Evolutionary conservation across 306 rosid genomes (phyloP), one percentile per base, ranked within the genome.

Genomic region (Cicer cuneatum): DNA sequence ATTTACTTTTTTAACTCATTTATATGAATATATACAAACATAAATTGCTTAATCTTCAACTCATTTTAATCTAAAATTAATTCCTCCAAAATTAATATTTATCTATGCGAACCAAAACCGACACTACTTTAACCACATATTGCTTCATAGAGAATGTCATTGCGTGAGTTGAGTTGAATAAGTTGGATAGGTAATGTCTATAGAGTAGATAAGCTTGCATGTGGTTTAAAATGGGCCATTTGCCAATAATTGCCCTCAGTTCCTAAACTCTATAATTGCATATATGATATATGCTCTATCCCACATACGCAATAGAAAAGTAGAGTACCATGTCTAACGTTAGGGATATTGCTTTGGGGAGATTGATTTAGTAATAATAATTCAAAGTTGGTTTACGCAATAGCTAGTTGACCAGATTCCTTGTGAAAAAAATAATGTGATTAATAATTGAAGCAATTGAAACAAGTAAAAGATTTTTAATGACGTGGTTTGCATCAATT

Each of bases 171-270:
- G 35, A 5, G 4, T 8, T 51, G 51, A 72, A 42, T 35, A 71
- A 71, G 73, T 52, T 60, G 76, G 47, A 7, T 43, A 43, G 38
- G 48, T 6, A 70, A 13, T 21, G 66, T 65, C 19, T 7, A 0
- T 7, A 0, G 41, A 72, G 4, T 7, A 1, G 49, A 72, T 18
- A 62, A 46, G 78, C 53, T 58, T 66, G 83, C 62, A 47, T 74
- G 66, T 69, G 80, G 54, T 49, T 16, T 9, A 29, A 13, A 74
- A 59, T 66, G 8, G 19, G 79, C 35, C 42, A 66, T 73, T 66
- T 80, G 69, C 63, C 62, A 58, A 46, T 72, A 52, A 54, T 72
- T 78, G 29, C n/a, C 41, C n/a, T 9, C 57, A n/a, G 6, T 41
- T 71, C 33, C 14, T 38, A 59, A 45, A 56, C 49, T 48, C 40